Percentiles rank a stretch among this genome's conserved stretches.
phyloP scores from a whole-genome alignment of 495 filamentous ascomycete species.

The Aspergillus affinis region DNA sequence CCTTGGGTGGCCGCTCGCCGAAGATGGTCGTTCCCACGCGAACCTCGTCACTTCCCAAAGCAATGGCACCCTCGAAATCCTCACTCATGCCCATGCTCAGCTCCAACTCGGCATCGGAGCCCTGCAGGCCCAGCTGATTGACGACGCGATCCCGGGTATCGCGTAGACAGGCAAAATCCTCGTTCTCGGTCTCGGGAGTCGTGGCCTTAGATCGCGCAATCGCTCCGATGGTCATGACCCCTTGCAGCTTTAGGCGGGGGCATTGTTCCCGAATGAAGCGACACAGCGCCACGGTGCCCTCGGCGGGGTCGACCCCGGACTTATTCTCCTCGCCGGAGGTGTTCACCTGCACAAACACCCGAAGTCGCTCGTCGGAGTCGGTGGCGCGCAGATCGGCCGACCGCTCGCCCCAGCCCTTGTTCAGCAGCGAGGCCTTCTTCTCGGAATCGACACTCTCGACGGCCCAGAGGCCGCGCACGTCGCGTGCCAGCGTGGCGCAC shows the following conservation, averaged over 20 bases:
- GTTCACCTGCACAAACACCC: slow-evolving; percentile 90
- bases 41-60: slow-evolving; percentile 84
- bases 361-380: slow-evolving; percentile 40
- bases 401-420: slow-evolving; percentile 69
- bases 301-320: slow-evolving; percentile 67
- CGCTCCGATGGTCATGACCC: slow-evolving; percentile 95
- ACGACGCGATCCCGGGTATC: slow-evolving; percentile 67
- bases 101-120: slow-evolving; percentile 49
- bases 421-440: slow-evolving; percentile 81
- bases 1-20: slow-evolving; percentile 72
- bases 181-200: slow-evolving; percentile 76
- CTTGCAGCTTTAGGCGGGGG: slow-evolving; percentile 69
- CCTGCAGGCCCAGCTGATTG: slow-evolving; percentile 44
- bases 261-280: slow-evolving; percentile 66
- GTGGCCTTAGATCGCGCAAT: slow-evolving; percentile 76
- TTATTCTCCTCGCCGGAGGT: slow-evolving; percentile 88
- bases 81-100: slow-evolving; percentile 86
- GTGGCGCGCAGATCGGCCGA: slow-evolving; percentile 22
- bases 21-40: slow-evolving; percentile 95
- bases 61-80: slow-evolving; percentile 90
- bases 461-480: slow-evolving; percentile 87
- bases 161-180: slow-evolving; percentile 74
- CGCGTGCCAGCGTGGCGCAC: slow-evolving; percentile 78
- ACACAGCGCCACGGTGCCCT: slow-evolving; percentile 57
- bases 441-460: slow-evolving; percentile 84